A percentile compares a stretch with the other conserved stretches of the same genome.
phyloP scores from a whole-genome alignment of 768 basidiomycete genomes.

The Cubamyces lactineus region DNA sequence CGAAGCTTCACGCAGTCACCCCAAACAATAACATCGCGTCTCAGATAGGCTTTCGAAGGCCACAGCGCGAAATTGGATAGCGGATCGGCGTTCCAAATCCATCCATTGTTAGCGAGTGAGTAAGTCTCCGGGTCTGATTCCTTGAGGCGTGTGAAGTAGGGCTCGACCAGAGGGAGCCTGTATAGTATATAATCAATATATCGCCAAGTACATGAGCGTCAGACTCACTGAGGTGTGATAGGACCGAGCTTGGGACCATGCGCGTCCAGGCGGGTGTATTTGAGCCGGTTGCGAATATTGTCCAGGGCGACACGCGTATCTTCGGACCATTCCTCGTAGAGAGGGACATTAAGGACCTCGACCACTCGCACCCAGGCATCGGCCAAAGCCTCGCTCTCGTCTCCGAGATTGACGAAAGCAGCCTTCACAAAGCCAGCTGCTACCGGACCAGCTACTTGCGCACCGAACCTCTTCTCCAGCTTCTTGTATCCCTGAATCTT shows the following conservation, averaged over 20 bases:
- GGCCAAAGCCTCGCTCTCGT: conserved; percentile 55
- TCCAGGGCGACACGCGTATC: conserved; percentile 78
- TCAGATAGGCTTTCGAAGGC: conserved; percentile 92
- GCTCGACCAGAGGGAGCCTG: conserved; percentile 85
- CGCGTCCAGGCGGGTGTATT: conserved; percentile 79
- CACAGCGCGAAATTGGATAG: conserved; percentile 91
- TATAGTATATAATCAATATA: conserved; percentile 6
- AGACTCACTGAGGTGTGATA: conserved; percentile 69
- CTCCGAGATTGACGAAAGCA: conserved; percentile 53
- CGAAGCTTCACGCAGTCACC: conserved; percentile 98
- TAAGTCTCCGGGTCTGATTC: conserved; percentile 57
- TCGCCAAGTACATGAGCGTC: neutral
- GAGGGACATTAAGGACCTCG: conserved; percentile 85
- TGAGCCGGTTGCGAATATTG: conserved; percentile 73
- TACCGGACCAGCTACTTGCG: conserved; percentile 58
- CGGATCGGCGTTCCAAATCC: conserved; percentile 98
- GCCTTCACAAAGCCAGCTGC: conserved; percentile 80
- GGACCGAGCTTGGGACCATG: conserved; percentile 84
- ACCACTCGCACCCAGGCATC: conserved; percentile 78
- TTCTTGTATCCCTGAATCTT: conserved; percentile 62
- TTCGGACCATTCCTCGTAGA: conserved; percentile 86
- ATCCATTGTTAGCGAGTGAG: conserved; percentile 95
- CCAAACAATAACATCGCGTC: conserved; percentile 97
- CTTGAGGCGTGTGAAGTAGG: conserved; percentile 87
- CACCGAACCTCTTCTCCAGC: conserved; percentile 69